These are phyloP conservation scores for Penstemon newberryi DNA, from an alignment of 257 asterid species.

Conservation along the genomic window DNA sequence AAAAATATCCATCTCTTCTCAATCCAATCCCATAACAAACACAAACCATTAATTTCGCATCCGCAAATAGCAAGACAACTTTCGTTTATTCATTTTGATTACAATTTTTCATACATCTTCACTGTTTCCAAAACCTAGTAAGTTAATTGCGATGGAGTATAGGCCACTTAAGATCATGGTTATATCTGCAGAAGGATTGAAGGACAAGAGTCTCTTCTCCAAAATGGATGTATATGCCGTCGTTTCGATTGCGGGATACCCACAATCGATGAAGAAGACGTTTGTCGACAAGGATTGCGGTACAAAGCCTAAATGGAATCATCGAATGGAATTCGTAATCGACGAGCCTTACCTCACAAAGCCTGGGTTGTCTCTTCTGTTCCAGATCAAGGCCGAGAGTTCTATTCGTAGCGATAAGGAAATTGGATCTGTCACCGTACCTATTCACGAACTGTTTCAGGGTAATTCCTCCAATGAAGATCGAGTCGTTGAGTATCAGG, in stretches of 20 bases:
- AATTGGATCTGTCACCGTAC: slow-evolving; percentile 61
- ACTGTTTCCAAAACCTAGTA: no score
- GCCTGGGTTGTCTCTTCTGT: slow-evolving; percentile 50
- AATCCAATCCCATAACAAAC: neutral
- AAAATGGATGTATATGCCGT: slow-evolving; percentile 58
- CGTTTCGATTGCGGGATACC: slow-evolving; percentile 51
- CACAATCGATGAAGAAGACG: slow-evolving; percentile 42
- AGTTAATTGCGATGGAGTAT: slow-evolving; percentile 43
- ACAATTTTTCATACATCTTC: no score
- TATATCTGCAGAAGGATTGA: slow-evolving; percentile 49
- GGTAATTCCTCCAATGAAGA: slow-evolving; percentile 27
- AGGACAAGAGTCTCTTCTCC: slow-evolving; percentile 45
- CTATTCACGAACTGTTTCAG: slow-evolving; percentile 51
- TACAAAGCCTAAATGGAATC: slow-evolving; percentile 52
- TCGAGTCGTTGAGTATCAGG: slow-evolving; percentile 46
- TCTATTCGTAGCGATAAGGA: slow-evolving; percentile 48
- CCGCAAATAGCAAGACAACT: no score
- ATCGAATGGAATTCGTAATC: slow-evolving; percentile 52
- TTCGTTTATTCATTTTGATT: no score
- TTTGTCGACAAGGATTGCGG: slow-evolving; percentile 51
- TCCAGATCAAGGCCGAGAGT: slow-evolving; percentile 54
- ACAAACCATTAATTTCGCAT: neutral
- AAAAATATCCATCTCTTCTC: neutral
- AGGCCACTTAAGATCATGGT: slow-evolving; percentile 46
- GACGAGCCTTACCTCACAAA: slow-evolving; percentile 60